phyloP scores from a whole-genome alignment of 306 rosid genomes.

The Gastrolobium villosum region DNA sequence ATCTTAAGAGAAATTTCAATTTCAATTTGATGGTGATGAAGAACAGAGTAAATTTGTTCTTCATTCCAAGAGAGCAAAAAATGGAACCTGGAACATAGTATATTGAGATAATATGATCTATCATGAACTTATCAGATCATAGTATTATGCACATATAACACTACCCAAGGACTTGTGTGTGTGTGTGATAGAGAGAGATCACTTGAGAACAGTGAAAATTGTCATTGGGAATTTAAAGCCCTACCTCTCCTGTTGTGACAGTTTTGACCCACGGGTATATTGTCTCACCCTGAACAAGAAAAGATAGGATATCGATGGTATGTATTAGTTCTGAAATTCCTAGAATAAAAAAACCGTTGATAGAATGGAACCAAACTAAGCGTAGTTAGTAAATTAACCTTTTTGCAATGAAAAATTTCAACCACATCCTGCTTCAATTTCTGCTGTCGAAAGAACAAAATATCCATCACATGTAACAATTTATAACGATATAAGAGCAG shows the following conservation, averaged over 20 bases:
- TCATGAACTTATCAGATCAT: not conserved
- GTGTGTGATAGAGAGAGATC: not conserved
- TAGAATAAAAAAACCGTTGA: constrained; percentile 12
- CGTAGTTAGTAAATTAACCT: constrained; percentile 58
- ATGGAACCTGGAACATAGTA: not conserved
- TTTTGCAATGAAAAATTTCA: constrained; percentile 74
- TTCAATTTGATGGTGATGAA: not conserved
- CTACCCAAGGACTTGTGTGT: not conserved
- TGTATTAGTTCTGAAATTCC: constrained; percentile 30
- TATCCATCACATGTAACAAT: constrained; percentile 8
- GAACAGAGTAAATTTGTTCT: constrained; percentile 5
- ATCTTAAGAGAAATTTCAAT: not conserved
- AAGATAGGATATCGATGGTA: constrained; percentile 11
- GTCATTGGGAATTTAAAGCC: constrained; percentile 20
- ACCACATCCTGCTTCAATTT: constrained; percentile 73
- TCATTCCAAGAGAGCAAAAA: not conserved
- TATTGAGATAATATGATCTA: not conserved
- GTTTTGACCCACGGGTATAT: constrained; percentile 74
- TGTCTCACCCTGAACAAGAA: constrained; percentile 63
- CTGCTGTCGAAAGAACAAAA: constrained; percentile 55
- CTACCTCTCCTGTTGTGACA: constrained; percentile 72
- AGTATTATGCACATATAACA: not conserved
- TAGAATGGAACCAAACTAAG: constrained; percentile 18
- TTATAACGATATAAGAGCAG: constrained; percentile 16
- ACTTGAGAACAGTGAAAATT: constrained; percentile 6